Evolutionary conservation across 257 asterid genomes (phyloP), one percentile per base, ranked within the genome.

Genomic region (Buddleja alternifolia): DNA sequence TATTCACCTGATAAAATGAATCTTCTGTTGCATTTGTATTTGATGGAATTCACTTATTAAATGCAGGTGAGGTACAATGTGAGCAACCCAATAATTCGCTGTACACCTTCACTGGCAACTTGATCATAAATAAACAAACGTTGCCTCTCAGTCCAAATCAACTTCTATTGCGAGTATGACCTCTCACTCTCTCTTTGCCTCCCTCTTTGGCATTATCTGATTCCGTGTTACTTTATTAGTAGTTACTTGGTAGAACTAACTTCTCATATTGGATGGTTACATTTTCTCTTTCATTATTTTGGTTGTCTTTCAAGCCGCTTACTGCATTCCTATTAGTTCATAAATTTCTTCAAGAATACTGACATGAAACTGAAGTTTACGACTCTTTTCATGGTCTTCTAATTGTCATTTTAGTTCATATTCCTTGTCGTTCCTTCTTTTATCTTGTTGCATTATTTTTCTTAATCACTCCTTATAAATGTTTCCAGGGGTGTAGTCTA

Each of bases 131-230:
- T 78, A 92, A 89, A 79, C 99, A 95, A 81, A 91, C 96, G 56
- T 69, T 95, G 85, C 97, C 99, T 54, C 95, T 95, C 66, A 92
- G 95, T 84, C 99, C 99, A 77, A 95, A 91, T 81, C 99, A 92
- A 77, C 89, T 95, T 83, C 90, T 95, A 17, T 73, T 95, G 62
- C 81, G 99, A 79, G 99, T 94, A 92, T 46, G 72, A 11, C n/a
- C 66, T 75, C 34, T 2, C 5, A 2, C 34, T 5, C 34, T 29
- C 34, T 29, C 34, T 29, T 5, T 1, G 34, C 2, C 34, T 29
- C 34, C 34, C 5, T 5, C 34, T 29, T 29, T 29, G 34, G 34
- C 34, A 29, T 29, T 48, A 48, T 53, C 54, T 62, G 67, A 36
- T 53, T 69, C 52, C 46, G 8, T 60, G 34, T 67, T 29, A 29